phyloP scores from a whole-genome alignment of 1,284 basidiomycete genomes.

The Microbotryomycetes sp. region DNA sequence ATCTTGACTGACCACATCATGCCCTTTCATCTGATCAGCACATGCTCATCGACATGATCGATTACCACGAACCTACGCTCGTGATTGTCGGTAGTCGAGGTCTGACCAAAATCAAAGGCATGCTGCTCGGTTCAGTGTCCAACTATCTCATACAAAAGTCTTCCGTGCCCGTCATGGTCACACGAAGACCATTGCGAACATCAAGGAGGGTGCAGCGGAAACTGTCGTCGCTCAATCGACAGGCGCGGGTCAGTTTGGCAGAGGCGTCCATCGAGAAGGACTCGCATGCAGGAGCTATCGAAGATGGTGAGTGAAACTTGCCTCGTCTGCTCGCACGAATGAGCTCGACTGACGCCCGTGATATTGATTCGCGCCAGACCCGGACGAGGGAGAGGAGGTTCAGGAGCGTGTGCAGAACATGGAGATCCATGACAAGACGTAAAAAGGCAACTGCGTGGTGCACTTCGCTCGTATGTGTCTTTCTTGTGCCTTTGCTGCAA shows the following conservation, averaged over 20 bases:
- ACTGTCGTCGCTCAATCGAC: constrained; percentile 42
- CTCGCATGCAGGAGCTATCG: not conserved
- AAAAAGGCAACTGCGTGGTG: not conserved
- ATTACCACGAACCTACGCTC: constrained; percentile 84
- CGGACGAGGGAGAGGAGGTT: constrained; percentile 3
- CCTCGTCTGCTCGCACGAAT: not conserved
- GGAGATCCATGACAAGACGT: constrained; percentile 2
- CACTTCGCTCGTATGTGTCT: not conserved
- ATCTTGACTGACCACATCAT: constrained; percentile 55
- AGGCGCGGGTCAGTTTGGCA: constrained; percentile 71
- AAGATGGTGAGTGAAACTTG: constrained; percentile 4
- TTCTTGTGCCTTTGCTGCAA: not conserved
- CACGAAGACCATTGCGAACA: constrained; percentile 72
- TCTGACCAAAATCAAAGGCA: constrained; percentile 80
- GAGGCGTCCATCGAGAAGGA: constrained; percentile 72
- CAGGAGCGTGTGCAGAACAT: constrained; percentile 5
- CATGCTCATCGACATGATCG: constrained; percentile 78
- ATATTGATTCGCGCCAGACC: not conserved
- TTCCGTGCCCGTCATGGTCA: constrained; percentile 83
- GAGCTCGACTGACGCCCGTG: not conserved
- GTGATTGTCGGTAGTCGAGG: constrained; percentile 93
- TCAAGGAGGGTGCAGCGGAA: constrained; percentile 49
- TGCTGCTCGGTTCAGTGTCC: constrained; percentile 91
- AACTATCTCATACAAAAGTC: constrained; percentile 95
- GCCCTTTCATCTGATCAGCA: constrained; percentile 54